Percentiles rank a stretch among this genome's conserved stretches.
Evolutionary conservation across 805 yeast genomes (phyloP).

Genomic region (Candida montana): DNA sequence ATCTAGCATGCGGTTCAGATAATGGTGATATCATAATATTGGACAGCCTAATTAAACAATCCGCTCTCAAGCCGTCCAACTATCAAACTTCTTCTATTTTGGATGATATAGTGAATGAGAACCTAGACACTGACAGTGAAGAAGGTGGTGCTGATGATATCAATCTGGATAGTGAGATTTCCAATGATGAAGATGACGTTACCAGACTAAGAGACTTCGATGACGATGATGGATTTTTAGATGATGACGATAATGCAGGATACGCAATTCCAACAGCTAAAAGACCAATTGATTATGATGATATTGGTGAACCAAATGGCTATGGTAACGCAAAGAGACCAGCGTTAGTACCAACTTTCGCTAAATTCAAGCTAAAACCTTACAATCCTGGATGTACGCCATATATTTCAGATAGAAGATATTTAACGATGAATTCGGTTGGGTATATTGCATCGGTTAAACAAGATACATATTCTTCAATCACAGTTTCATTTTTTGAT

Average conservation of each 20-base stretch:
- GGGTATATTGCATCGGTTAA: conserved; percentile 82
- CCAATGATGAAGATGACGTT: conserved; percentile 21
- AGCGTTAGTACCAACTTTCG: conserved; percentile 1
- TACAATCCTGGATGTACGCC: conserved; percentile 89
- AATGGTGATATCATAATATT: conserved; percentile 36
- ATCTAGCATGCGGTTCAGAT: conserved; percentile 31
- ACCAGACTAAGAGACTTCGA: conserved; percentile 32
- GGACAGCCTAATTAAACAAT: conserved; percentile 22
- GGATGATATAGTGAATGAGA: conserved; percentile 21
- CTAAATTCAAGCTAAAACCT: conserved; percentile 42
- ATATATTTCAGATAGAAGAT: conserved; percentile 62
- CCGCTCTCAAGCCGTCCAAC: background rate
- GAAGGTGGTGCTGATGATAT: conserved; percentile 27
- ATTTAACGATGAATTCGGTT: conserved; percentile 69
- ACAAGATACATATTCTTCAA: conserved; percentile 51
- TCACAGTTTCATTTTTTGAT: conserved; percentile 89
- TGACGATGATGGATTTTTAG: conserved; percentile 49
- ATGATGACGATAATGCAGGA: conserved; percentile 52
- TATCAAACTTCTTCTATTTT: conserved; percentile 6
- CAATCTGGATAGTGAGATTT: conserved; percentile 20
- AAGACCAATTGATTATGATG: conserved; percentile 11
- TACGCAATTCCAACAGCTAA: conserved; percentile 17
- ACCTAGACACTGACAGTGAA: conserved; percentile 27
- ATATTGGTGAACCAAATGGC: background rate
- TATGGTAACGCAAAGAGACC: conserved; percentile 7